phyloP scores from a whole-genome alignment of 139 green algal species.

The Ulvella scutata region DNA sequence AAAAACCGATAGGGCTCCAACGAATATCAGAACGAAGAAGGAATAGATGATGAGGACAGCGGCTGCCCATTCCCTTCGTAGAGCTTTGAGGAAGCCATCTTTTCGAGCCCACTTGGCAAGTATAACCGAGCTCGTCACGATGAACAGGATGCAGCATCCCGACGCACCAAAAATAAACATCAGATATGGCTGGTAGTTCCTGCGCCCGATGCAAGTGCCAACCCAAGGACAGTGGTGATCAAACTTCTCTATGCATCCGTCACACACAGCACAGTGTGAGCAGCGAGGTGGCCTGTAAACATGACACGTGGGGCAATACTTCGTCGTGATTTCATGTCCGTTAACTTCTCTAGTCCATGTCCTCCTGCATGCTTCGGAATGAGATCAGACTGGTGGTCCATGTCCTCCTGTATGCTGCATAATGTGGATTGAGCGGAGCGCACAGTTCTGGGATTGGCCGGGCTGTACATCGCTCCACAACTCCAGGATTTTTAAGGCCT shows the following conservation, averaged over 20 bases:
- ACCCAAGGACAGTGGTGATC: slow-evolving; percentile 99
- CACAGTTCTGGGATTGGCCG: background rate
- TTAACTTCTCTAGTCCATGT: background rate
- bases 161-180: slow-evolving; percentile 78
- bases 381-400: too few species aligned
- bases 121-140: slow-evolving; percentile 41
- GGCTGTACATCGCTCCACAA: background rate
- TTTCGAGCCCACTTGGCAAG: slow-evolving; percentile 17
- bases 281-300: slow-evolving; percentile 87
- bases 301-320: slow-evolving; percentile 58
- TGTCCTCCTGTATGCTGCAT: too few species aligned
- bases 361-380: background rate
- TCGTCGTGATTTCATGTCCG: background rate
- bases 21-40: slow-evolving; percentile 79
- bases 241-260: slow-evolving; percentile 97
- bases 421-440: too few species aligned
- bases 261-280: slow-evolving; percentile 89
- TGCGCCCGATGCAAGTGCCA: slow-evolving; percentile 74
- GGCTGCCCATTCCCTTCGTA: slow-evolving; percentile 27
- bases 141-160: slow-evolving; percentile 65
- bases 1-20: slow-evolving; percentile 79
- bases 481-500: background rate
- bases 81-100: slow-evolving; percentile 15
- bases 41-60: slow-evolving; percentile 50
- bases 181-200: slow-evolving; percentile 97